phyloP scores from a whole-genome alignment of 1,284 basidiomycete genomes.

The Rhodotorula sp. region DNA sequence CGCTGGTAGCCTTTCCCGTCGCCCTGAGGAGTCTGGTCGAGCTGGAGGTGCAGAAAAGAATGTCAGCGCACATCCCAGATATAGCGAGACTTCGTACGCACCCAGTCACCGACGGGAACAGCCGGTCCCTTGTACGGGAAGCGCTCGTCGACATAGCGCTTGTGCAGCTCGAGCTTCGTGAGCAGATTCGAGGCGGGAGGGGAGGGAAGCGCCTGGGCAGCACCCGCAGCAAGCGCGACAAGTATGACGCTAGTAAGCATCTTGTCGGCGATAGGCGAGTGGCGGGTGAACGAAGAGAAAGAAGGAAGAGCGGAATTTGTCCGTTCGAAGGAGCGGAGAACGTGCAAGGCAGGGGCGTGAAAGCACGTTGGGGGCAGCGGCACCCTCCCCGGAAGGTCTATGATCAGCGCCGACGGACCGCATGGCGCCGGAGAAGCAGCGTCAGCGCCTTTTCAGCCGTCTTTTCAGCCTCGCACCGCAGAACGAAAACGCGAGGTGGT shows the following conservation, averaged over 20 bases:
- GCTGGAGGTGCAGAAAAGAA: background rate
- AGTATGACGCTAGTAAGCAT: background rate
- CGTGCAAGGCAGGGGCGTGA: too few relatives aligned
- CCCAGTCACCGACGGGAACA: slow-evolving; percentile 42
- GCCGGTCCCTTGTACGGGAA: slow-evolving; percentile 5
- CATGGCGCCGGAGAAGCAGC: too few relatives aligned
- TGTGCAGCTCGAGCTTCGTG: background rate
- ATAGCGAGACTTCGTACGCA: too few relatives aligned
- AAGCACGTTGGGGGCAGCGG: too few relatives aligned
- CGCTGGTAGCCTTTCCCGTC: slow-evolving; percentile 42
- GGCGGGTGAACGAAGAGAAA: background rate
- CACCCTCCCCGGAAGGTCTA: too few relatives aligned
- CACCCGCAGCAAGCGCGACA: background rate
- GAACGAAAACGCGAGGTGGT: too few relatives aligned
- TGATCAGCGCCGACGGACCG: too few relatives aligned
- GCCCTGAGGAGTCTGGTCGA: slow-evolving; percentile 39
- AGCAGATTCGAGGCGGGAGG: background rate
- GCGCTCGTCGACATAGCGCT: slow-evolving; percentile 5
- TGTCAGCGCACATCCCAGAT: background rate
- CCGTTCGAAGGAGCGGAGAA: too few relatives aligned
- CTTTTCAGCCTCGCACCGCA: too few relatives aligned
- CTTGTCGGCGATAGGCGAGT: background rate
- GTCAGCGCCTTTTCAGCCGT: too few relatives aligned
- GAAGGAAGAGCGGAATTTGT: background rate
- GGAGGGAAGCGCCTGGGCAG: background rate